Evolutionary conservation across 1,284 basidiomycete genomes (phyloP).

Genomic region (Boletus mariae): DNA sequence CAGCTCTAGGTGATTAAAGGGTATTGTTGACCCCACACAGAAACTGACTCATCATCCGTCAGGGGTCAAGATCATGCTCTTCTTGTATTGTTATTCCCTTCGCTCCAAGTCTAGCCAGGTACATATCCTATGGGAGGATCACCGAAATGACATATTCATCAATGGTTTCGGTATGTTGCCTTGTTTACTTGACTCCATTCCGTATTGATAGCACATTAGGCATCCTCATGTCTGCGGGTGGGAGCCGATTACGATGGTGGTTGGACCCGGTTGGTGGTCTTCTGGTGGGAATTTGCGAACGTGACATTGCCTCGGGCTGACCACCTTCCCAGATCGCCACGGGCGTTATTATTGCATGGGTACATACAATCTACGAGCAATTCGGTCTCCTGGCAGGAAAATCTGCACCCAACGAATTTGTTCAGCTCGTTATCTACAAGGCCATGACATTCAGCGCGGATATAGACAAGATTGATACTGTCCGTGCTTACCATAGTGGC

Average conservation of each 20-base stretch:
- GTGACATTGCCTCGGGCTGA: conserved; percentile 5
- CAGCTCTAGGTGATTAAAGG: conserved; percentile 64
- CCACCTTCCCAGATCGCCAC: conserved; percentile 58
- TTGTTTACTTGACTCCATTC: conserved; percentile 1
- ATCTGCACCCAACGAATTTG: conserved; percentile 86
- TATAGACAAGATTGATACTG: conserved; percentile 86
- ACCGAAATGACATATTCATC: conserved; percentile 86
- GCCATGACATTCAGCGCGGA: conserved; percentile 83
- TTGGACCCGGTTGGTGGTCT: conserved; percentile 82
- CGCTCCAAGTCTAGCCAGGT: conserved; percentile 86
- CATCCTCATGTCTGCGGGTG: conserved; percentile 87
- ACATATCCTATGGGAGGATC: conserved; percentile 92
- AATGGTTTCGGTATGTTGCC: conserved; percentile 62
- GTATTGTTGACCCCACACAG: not conserved
- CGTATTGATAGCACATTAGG: conserved; percentile 42
- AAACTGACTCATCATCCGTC: conserved; percentile 7
- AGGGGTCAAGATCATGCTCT: conserved; percentile 85
- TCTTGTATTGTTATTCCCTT: conserved; percentile 82
- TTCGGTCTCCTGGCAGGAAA: conserved; percentile 90
- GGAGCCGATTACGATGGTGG: conserved; percentile 84
- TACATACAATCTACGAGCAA: conserved; percentile 69
- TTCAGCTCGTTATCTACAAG: conserved; percentile 92
- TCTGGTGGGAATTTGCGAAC: conserved; percentile 46
- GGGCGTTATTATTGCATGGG: conserved; percentile 83
- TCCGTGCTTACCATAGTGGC: conserved; percentile 83